These are phyloP conservation scores for Fusarium beomiforme DNA, from an alignment of 2,329 filamentous ascomycete genomes.

Conservation along the genomic window DNA sequence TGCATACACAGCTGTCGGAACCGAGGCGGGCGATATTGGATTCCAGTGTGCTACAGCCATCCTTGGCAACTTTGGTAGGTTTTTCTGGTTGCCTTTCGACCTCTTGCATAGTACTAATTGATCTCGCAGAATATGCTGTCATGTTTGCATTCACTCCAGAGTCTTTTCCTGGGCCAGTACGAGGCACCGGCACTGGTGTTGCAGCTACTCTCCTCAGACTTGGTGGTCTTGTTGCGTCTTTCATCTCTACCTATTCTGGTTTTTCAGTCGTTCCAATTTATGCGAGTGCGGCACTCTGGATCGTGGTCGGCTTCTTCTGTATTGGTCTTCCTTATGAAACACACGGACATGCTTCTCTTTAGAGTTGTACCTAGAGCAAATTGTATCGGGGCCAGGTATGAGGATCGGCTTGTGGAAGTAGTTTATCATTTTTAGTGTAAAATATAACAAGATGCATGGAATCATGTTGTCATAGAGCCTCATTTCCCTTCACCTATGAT, in stretches of 20 bases:
- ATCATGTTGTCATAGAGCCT: rapidly evolving
- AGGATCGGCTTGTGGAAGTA: rapidly evolving
- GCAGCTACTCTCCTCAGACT: conserved; percentile 51
- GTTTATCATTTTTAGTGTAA: neutral
- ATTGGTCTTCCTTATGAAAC: conserved; percentile 57
- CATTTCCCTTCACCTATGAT: rapidly evolving
- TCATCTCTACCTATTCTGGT: conserved; percentile 55
- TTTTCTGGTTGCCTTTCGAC: neutral
- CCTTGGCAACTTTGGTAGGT: neutral
- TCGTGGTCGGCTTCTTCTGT: conserved; percentile 54
- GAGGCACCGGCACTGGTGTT: conserved; percentile 63
- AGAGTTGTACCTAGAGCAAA: neutral
- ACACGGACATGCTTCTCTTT: neutral
- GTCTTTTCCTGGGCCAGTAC: conserved; percentile 62
- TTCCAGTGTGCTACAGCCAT: conserved; percentile 3
- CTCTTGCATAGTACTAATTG: neutral
- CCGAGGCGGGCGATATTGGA: neutral
- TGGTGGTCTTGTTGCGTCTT: conserved; percentile 53
- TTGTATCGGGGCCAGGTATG: neutral
- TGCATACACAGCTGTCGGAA: conserved; percentile 15
- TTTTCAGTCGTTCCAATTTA: conserved; percentile 56
- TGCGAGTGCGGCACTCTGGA: conserved; percentile 55
- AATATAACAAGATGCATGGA: rapidly evolving
- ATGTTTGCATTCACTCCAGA: conserved; percentile 55
- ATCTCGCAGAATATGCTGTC: neutral